These are phyloP conservation scores for Botrytis sinoallii DNA, from an alignment of 2,329 filamentous ascomycete species.

Conservation along the genomic window DNA sequence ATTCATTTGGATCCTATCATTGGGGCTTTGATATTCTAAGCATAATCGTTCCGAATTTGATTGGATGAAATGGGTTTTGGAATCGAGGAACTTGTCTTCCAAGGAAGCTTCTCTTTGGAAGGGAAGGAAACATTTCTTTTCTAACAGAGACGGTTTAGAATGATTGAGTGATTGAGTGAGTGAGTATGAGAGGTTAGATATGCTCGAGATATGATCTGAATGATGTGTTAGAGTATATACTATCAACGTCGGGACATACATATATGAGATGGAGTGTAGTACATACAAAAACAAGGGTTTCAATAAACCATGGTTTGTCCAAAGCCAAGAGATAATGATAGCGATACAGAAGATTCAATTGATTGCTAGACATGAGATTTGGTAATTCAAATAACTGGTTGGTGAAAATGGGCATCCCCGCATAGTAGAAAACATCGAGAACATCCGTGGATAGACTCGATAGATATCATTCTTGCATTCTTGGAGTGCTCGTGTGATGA, in stretches of 20 bases:
- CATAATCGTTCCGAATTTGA: not conserved
- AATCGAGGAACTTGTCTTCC: not conserved
- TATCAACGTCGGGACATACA: not conserved
- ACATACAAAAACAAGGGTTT: not conserved
- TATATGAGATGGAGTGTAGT: not conserved
- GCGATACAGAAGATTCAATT: not conserved
- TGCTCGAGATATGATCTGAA: not conserved
- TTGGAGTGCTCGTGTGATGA: not conserved
- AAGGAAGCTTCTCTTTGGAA: too few relatives aligned
- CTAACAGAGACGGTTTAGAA: not conserved
- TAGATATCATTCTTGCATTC: not conserved
- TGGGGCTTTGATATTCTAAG: not conserved
- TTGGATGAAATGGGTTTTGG: not conserved
- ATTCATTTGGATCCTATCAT: not conserved
- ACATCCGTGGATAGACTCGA: too few relatives aligned
- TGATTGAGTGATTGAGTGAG: too few relatives aligned
- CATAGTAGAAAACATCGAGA: too few relatives aligned
- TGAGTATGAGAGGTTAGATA: not conserved
- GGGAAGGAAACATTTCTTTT: not conserved
- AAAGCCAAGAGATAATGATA: not conserved
- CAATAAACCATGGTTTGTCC: not conserved
- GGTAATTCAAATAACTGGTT: not conserved
- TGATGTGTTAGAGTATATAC: not conserved
- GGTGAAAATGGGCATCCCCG: too few relatives aligned
- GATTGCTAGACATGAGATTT: not conserved